Base-by-base conservation (phyloP, 805 yeast genomes). In the Phaffomyces opuntiae region DNA sequence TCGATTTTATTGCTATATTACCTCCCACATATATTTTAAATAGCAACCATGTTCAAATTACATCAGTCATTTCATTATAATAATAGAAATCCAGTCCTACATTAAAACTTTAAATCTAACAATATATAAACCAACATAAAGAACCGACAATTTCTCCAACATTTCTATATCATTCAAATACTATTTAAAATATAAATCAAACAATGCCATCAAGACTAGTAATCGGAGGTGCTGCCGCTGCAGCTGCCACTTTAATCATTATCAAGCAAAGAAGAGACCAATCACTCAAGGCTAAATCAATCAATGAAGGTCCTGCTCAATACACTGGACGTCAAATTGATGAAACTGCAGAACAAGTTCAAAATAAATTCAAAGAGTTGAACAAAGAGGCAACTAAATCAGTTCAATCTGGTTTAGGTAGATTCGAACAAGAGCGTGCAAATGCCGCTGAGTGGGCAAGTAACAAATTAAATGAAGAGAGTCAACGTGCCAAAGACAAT, bases 201-300 rank as follows among this genome's bases (percentile, higher is more conserved):
- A 17, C 16, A 7, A 40, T 17, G 9, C 44, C 38, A 41, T 32
- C 51, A 12, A 55, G 46, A 50, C 46, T 47, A 35, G 37, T 53
- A 24, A 24, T 57, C 19, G 61, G 61, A 25, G 53, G 59, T 46
- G 56, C 50, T 39, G 62, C 55, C 4, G 32, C 52, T 19, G 57
- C 56, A 9, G 62, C 55, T 38, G 62, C 52, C 36, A 45, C 54
- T 13, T 60, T 56, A 45, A 57, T 58, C 44, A 43, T 60, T 25
- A n/a, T n/a, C 24, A 31, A 26, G 16, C 32, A 9, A 38, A 38
- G 24, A 36, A 24, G 12, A 13, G 47, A 29, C 13, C 31, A 29
- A 29, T 2, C 31, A 11, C 14, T 11, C 5, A 29, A 29, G 13
- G 31, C 9, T 3, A 29, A 29, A 29, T 29, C 31, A 12, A 42